phyloP scores from a whole-genome alignment of 345 rosid genomes.

The Boechera stricta region DNA sequence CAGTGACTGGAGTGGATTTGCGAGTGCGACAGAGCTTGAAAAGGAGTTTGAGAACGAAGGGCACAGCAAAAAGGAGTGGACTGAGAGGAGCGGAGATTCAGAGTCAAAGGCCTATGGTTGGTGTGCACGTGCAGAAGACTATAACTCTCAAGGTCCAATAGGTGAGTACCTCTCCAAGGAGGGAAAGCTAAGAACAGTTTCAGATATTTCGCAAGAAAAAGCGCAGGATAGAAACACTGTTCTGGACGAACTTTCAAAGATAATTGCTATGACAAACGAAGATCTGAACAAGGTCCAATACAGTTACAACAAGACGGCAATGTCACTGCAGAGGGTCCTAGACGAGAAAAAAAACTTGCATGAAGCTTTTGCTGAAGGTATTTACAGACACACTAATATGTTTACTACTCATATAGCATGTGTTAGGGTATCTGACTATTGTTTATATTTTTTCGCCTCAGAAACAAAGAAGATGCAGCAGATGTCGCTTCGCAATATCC shows the following conservation, averaged over 20 bases:
- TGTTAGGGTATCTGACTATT: slow-evolving; percentile 17
- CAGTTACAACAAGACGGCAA: slow-evolving; percentile 61
- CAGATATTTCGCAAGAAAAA: slow-evolving; percentile 57
- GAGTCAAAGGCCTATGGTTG: slow-evolving; percentile 65
- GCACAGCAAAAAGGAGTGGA: slow-evolving; percentile 67
- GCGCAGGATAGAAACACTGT: slow-evolving; percentile 49
- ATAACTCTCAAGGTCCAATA: slow-evolving; percentile 58
- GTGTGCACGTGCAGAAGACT: slow-evolving; percentile 82
- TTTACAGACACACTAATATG: slow-evolving; percentile 9
- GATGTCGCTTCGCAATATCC: slow-evolving; percentile 63
- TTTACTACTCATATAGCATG: slow-evolving; percentile 1
- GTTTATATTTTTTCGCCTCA: slow-evolving; percentile 40
- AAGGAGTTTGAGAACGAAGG: slow-evolving; percentile 56
- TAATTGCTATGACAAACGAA: slow-evolving; percentile 68
- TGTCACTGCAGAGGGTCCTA: slow-evolving; percentile 68
- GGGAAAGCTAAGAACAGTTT: slow-evolving; percentile 65
- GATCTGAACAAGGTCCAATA: slow-evolving; percentile 57
- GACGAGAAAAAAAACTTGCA: slow-evolving; percentile 75
- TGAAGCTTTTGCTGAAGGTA: slow-evolving; percentile 71
- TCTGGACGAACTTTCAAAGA: slow-evolving; percentile 58
- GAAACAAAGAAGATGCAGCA: slow-evolving; percentile 88
- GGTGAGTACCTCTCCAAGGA: slow-evolving; percentile 68
- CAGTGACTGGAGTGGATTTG: slow-evolving; percentile 68
- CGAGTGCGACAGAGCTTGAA: slow-evolving; percentile 65
- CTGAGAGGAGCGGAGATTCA: slow-evolving; percentile 41